Percentiles rank a stretch among this genome's conserved stretches.
These are phyloP conservation scores for Colletotrichum tamarilloi DNA, from an alignment of 2,329 filamentous ascomycete genomes.

Conservation along the genomic window DNA sequence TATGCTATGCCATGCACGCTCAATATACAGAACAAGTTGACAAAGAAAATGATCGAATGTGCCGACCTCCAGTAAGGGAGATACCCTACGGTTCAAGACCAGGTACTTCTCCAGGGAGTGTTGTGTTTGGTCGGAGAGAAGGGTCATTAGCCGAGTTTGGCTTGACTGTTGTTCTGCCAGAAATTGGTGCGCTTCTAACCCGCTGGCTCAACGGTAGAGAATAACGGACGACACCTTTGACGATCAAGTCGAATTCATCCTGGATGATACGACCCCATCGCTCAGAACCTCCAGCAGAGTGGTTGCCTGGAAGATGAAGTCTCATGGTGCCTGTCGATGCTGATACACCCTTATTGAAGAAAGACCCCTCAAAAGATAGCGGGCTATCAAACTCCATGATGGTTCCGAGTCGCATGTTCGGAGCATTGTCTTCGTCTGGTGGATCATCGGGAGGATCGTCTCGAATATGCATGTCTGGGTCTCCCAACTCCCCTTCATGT, in stretches of 20 bases:
- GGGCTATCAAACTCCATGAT: constrained; percentile 89
- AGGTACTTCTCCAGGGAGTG: constrained; percentile 39
- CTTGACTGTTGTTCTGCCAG: constrained; percentile 69
- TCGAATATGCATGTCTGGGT: constrained; percentile 37
- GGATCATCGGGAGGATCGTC: constrained; percentile 62
- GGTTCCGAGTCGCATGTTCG: constrained; percentile 92
- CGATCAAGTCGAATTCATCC: constrained; percentile 92
- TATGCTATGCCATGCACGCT: constrained; percentile 48
- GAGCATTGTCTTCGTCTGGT: constrained; percentile 73
- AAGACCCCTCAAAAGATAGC: constrained; percentile 88
- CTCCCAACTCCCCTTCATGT: constrained; percentile 35
- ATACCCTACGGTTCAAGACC: constrained; percentile 15
- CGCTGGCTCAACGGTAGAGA: constrained; percentile 71
- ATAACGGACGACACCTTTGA: constrained; percentile 92
- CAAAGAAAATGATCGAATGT: constrained; percentile 37
- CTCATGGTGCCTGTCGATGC: constrained; percentile 86
- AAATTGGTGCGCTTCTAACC: constrained; percentile 68
- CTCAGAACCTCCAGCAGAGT: constrained; percentile 84
- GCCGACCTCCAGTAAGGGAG: constrained; percentile 18
- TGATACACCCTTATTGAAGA: constrained; percentile 79
- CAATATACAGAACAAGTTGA: constrained; percentile 48
- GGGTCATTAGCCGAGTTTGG: constrained; percentile 71
- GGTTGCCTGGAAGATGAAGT: constrained; percentile 85
- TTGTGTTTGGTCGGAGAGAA: constrained; percentile 50
- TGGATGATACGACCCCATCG: constrained; percentile 92